These are phyloP conservation scores for Hypoxylon subgilvum DNA, from an alignment of 495 filamentous ascomycete genomes.

Conservation along the genomic window DNA sequence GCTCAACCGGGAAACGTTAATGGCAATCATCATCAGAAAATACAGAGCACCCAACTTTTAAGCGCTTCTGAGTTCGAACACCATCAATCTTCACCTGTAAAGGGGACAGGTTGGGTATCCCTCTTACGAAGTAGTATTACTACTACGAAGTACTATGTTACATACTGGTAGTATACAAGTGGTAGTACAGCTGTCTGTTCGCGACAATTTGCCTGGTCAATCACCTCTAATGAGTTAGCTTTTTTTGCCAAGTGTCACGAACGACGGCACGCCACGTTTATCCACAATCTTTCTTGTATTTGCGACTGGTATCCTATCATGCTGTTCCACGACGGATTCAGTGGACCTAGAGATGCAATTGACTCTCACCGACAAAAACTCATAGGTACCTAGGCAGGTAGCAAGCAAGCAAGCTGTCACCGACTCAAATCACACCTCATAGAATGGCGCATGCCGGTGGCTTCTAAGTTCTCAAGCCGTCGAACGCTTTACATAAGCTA, in stretches of 20 bases:
- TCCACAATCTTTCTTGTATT: neutral
- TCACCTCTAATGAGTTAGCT: slow-evolving; percentile 10
- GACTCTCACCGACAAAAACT: slow-evolving; percentile 25
- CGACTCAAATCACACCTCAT: neutral
- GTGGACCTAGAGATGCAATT: slow-evolving; percentile 2
- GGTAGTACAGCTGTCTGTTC: neutral
- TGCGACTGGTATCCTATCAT: slow-evolving; percentile 22
- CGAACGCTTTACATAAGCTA: neutral
- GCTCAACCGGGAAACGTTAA: slow-evolving; percentile 19
- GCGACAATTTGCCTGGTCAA: no score
- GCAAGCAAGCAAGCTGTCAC: neutral
- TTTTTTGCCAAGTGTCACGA: slow-evolving; percentile 29
- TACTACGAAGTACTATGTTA: neutral
- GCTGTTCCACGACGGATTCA: slow-evolving; percentile 21
- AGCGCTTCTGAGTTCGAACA: neutral
- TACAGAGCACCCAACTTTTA: no score
- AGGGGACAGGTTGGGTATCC: neutral
- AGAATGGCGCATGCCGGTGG: neutral
- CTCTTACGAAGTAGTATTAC: no score
- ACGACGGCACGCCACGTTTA: slow-evolving; percentile 29
- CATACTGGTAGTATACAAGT: neutral
- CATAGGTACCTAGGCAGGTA: no score
- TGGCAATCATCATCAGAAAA: slow-evolving; percentile 17
- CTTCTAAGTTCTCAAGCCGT: neutral
- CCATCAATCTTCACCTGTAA: neutral